These are phyloP conservation scores for Cercospora citrullina DNA, from an alignment of 2,329 filamentous ascomycete genomes.

Conservation along the genomic window DNA sequence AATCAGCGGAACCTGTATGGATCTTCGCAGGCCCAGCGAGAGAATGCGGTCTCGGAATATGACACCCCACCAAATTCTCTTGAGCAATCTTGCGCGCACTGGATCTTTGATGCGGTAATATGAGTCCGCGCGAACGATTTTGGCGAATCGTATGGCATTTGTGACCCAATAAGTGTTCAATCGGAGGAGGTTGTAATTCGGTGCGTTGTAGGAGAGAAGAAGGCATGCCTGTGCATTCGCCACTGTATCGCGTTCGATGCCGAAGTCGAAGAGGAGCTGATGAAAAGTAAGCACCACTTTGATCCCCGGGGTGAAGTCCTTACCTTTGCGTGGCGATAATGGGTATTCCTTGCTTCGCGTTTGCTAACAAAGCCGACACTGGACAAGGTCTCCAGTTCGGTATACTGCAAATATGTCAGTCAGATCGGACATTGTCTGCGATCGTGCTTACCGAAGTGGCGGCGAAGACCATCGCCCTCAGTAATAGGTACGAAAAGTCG, in stretches of 20 bases:
- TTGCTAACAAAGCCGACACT: slow-evolving; percentile 27
- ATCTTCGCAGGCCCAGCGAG: slow-evolving; percentile 24
- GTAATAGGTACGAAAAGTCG: slow-evolving; percentile 18
- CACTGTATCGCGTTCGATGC: slow-evolving; percentile 25
- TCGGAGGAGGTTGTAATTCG: slow-evolving; percentile 27
- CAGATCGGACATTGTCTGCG: neutral
- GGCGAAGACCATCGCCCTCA: slow-evolving; percentile 26
- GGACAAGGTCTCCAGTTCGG: slow-evolving; percentile 22
- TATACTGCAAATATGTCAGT: slow-evolving; percentile 20
- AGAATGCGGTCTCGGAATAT: slow-evolving; percentile 28
- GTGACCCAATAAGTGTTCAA: slow-evolving; percentile 30
- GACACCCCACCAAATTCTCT: slow-evolving; percentile 29
- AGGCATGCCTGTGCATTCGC: slow-evolving; percentile 27
- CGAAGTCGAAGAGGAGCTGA: slow-evolving; percentile 27
- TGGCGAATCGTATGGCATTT: slow-evolving; percentile 27
- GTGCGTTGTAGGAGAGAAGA: slow-evolving; percentile 25
- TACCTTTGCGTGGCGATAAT: slow-evolving; percentile 27
- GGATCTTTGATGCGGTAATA: slow-evolving; percentile 26
- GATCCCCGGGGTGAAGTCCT: neutral
- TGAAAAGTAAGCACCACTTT: slow-evolving; percentile 1
- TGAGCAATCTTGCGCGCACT: slow-evolving; percentile 21
- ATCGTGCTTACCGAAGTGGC: slow-evolving; percentile 20
- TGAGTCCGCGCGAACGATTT: slow-evolving; percentile 24
- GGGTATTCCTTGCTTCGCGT: slow-evolving; percentile 26
- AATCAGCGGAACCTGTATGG: slow-evolving; percentile 21